A percentile compares a stretch with the other conserved stretches of the same genome.
Conservation (phyloP, 768 basidiomycete species). For the Auriscalpium orientale region DNA sequence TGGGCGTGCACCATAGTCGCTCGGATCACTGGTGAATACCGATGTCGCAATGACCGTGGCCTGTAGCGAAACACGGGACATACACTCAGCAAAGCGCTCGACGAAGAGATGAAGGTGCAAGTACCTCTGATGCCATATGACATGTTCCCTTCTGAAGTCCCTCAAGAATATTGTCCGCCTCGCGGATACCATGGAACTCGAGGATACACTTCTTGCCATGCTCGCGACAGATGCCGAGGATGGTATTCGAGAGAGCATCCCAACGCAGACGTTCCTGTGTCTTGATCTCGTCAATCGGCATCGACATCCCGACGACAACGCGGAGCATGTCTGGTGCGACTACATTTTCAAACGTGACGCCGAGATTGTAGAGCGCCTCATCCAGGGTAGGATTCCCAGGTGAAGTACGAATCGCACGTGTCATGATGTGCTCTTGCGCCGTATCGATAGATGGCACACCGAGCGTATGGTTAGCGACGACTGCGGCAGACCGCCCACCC, state of each 20-base stretch:
- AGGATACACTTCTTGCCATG: background rate
- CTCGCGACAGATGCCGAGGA: background rate
- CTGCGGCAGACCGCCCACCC: background rate
- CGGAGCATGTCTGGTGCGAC: background rate
- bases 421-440: background rate
- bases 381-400: background rate
- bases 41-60: background rate
- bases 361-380: background rate
- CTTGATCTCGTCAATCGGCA: background rate
- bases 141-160: background rate
- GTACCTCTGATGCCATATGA: background rate
- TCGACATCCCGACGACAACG: background rate
- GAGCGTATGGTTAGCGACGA: background rate
- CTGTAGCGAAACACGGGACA: background rate
- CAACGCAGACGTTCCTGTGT: background rate
- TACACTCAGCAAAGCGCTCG: background rate
- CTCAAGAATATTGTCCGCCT: background rate
- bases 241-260: background rate
- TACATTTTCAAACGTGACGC: background rate
- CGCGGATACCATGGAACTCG: background rate
- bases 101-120: no score
- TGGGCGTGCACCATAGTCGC: background rate
- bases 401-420: background rate
- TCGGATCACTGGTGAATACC: background rate
- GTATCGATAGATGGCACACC: background rate